Evolutionary conservation across 2,329 filamentous ascomycete species (phyloP), one percentile per base, ranked within the genome.

Genomic region (Falciphora oryzae): DNA sequence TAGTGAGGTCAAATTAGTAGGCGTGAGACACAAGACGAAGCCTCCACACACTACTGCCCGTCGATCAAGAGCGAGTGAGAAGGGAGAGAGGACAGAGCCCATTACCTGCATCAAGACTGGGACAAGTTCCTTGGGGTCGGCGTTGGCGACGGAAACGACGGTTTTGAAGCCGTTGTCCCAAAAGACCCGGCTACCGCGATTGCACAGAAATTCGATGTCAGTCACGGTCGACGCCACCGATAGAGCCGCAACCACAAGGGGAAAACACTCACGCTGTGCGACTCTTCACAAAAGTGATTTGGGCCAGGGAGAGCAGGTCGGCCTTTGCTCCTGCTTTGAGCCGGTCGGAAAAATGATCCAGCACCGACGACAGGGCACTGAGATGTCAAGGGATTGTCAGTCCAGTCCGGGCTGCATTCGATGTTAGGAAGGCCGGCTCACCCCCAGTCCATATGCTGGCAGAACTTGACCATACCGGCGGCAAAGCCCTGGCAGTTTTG

Each of bases 401-500:
- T 25, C 4, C 28, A 1, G 16, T n/a, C 44, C n/a, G 14, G 50
- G 4, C 8, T 5, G 18, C 22, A 14, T 32, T n/a, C 29, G 16
- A 56, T 0, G 5, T 14, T 6, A 2, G 28, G 14, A 16, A 18
- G 25, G 32, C 8, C 10, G 27, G 75, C 79, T 70, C 71, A 84
- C 82, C 84, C 85, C 89, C 89, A 92, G 2, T 83, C 86, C 90
- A 93, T 92, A 25, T 85, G 82, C 68, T 91, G 83, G 71, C 90
- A 93, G 71, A 93, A 93, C 68, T 90, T 92, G 66, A 93, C 85
- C 80, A 92, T 91, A 4, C 89, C 89, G 2, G 89, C 88, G 4
- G 89, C 90, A 71, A 93, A 93, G 0, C 90, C 90, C 68, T 92
- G 87, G 68, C 90, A 92, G 1, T 87, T 89, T 70, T 92, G 89